Base-by-base conservation (phyloP, 1,139 yeast species). In the Geotrichum europaeum region DNA sequence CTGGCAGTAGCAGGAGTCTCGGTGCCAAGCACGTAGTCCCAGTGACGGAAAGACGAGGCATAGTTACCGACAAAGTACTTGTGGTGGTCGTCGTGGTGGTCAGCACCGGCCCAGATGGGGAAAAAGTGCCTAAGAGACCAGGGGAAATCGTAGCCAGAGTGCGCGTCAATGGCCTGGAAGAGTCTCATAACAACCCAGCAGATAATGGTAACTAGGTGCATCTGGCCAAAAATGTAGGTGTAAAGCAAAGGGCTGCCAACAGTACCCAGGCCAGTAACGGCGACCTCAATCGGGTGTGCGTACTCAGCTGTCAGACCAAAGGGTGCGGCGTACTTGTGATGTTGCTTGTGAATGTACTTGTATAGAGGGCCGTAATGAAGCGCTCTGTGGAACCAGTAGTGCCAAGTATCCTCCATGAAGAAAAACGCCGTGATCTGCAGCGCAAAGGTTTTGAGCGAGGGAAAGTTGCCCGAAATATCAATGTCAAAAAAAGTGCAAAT, bases 91-190 rank as follows among this genome's bases (percentile, higher is more conserved):
- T 92, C 98, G 73, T 92, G 98, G 75, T 92, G 98, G 70, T 89
- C 97, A 24, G 98, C 97, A 63, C 98, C 98, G 20, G 98, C 96
- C 98, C 98, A 92, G 76, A 92, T 82, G 47, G 97, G 97, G 63
- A 92, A 73, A 76, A 91, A 85, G 71, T 91, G 89, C 77, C 89
- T 92, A 72, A 92, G 81, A 6, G 97, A 89, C 91, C 96, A 87
- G 61, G 98, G 97, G 82, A 92, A 92, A 71, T 92, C 97, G 76
- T 92, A 92, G 62, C 98, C 98, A 1, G 97, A 90, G 75, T 92
- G 98, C 40, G 97, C 87, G 73, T 92, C 98, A 61, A 92, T 90
- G 10, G 98, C 98, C 77, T 92, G 98, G 77, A 86, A 85, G 67
- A 92, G 83, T 73, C 98, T 84, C 67, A 89, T 75, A 18, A 88